Evolutionary conservation across 371 early-diverging fungal species (phyloP), one percentile per base, ranked within the genome.

Genomic region (Mycotypha africana): DNA sequence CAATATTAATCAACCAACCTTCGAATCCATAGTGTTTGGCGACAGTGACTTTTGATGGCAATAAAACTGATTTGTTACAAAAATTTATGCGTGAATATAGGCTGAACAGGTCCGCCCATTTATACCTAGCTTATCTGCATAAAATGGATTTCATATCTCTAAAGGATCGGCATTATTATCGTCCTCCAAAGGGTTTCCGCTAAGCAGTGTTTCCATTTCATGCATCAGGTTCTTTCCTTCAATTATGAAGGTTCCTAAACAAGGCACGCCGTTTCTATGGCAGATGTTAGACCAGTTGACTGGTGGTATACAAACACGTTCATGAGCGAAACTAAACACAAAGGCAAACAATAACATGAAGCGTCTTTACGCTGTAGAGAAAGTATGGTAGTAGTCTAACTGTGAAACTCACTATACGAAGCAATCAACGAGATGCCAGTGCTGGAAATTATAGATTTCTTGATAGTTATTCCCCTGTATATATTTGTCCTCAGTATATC

Each of bases 1-100:
- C 86, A 36, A 85, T 75, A 38, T 84, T 82, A 32, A 85, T 60
- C 38, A 85, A 65, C 79, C 81, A 85, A 6, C 86, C 84, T 49
- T 82, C 84, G 64, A 85, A 85, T 16, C 64, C 58, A 51, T 79
- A 85, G 47, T 76, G 70, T 15, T 66, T 57, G 0, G 85, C 82
- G 33, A 85, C 38, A 4, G 67, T 72, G 3, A 85, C 83, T 72
- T 17, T 31, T n/a, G n/a, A n/a, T n/a, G n/a, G n/a, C n/a, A n/a
- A n/a, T n/a, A n/a, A n/a, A n/a, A n/a, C n/a, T n/a, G n/a, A n/a
- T n/a, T n/a, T 11, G 16, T 30, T 10, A 40, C 12, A n/a, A 6
- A n/a, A n/a, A n/a, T n/a, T n/a, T n/a, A n/a, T n/a, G n/a, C n/a
- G n/a, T n/a, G n/a, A n/a, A n/a, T n/a, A n/a, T n/a, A n/a, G n/a